Percentiles rank a stretch among this genome's conserved stretches.
Evolutionary conservation across 805 yeast genomes (phyloP).

Genomic region (Pichia phayaonensis): DNA sequence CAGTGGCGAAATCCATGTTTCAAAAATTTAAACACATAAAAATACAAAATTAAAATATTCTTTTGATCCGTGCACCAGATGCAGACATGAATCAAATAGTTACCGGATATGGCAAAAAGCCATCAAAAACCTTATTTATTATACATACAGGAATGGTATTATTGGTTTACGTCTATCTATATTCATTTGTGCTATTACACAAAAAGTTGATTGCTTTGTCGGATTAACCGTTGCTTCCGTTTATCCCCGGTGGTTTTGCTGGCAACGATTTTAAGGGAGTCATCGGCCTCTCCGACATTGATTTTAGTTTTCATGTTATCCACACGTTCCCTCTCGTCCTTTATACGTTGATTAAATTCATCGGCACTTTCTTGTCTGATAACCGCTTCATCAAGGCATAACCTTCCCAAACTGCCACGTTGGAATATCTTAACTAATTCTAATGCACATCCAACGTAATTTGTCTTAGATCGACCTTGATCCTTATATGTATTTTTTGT

Average conservation of each 20-base stretch:
- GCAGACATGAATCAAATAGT: neutral
- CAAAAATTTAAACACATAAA: neutral
- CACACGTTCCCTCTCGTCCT: slow-evolving; percentile 14
- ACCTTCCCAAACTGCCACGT: slow-evolving; percentile 40
- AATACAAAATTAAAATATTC: neutral
- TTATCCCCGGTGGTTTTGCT: neutral
- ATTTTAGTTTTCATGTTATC: slow-evolving; percentile 1
- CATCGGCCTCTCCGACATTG: neutral
- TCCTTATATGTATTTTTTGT: slow-evolving; percentile 23
- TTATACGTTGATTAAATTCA: slow-evolving; percentile 6
- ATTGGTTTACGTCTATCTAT: neutral
- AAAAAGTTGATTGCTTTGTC: slow-evolving; percentile 4
- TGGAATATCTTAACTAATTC: slow-evolving; percentile 57
- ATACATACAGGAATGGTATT: neutral
- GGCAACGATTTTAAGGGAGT: neutral
- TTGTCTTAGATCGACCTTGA: slow-evolving; percentile 30
- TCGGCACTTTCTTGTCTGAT: slow-evolving; percentile 4
- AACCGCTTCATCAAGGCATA: slow-evolving; percentile 23
- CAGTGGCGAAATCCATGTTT: neutral
- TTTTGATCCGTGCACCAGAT: neutral
- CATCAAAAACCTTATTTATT: neutral
- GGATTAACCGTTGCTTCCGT: neutral
- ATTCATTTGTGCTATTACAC: neutral
- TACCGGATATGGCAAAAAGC: neutral
- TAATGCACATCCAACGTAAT: slow-evolving; percentile 54